These are phyloP conservation scores for Fusarium irregulare DNA, from an alignment of 2,329 filamentous ascomycete genomes.

Conservation along the genomic window DNA sequence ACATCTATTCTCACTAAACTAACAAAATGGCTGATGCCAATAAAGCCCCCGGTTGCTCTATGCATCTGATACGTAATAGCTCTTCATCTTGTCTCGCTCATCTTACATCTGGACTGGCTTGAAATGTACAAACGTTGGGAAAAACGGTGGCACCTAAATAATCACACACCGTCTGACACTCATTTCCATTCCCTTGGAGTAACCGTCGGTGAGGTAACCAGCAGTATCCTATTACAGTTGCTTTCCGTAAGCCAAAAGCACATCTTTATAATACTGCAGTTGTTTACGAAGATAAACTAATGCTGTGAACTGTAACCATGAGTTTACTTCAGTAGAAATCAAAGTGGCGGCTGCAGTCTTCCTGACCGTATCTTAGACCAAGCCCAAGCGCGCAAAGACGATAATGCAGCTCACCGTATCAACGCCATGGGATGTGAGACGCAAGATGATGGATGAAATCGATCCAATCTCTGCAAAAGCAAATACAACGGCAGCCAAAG, in stretches of 20 bases:
- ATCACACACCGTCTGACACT: conserved; percentile 18
- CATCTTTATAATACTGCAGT: not conserved
- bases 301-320: not conserved
- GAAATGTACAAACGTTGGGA: conserved; percentile 20
- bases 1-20: not conserved
- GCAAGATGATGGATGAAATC: conserved; percentile 29
- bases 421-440: conserved; percentile 17
- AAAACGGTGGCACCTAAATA: conserved; percentile 14
- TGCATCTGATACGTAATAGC: conserved; percentile 29
- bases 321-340: not conserved
- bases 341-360: conserved; percentile 16
- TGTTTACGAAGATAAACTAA: not conserved
- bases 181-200: conserved; percentile 20
- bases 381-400: conserved; percentile 9
- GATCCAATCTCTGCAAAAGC: conserved; percentile 39
- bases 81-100: conserved; percentile 1
- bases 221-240: not conserved
- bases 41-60: conserved; percentile 6
- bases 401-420: conserved; percentile 30
- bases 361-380: conserved; percentile 33
- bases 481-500: conserved; percentile 33
- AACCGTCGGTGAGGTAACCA: conserved; percentile 23
- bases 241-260: not conserved
- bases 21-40: conserved; percentile 29
- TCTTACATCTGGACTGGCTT: conserved; percentile 13